A percentile compares a stretch with the other conserved stretches of the same genome.
These are phyloP conservation scores for Theileria equi DNA, from an alignment of 169 alveolate species.

Conservation along the genomic window DNA sequence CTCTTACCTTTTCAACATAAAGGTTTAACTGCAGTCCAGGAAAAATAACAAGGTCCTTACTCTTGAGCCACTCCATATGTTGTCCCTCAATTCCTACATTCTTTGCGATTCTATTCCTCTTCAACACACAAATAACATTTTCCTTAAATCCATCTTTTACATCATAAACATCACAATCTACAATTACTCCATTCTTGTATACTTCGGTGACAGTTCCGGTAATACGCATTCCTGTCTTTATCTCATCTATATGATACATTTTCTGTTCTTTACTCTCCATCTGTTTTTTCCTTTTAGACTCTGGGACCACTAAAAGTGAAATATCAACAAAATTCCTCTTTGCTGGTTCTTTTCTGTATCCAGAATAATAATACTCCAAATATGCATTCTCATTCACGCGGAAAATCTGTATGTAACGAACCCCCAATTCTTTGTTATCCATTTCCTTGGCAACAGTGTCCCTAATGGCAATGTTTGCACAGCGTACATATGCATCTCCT, in stretches of 20 bases:
- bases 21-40: conserved; percentile 53
- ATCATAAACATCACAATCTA: conserved; percentile 51
- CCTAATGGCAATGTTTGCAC: conserved; percentile 24
- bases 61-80: conserved; percentile 54
- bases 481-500: conserved; percentile 67
- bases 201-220: conserved; percentile 45
- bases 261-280: not conserved
- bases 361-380: conserved; percentile 52
- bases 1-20: conserved; percentile 56
- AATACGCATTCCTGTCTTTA: conserved; percentile 47
- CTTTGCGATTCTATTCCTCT: conserved; percentile 53
- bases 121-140: conserved; percentile 52
- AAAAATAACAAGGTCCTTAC: conserved; percentile 48
- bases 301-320: conserved; percentile 8
- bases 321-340: conserved; percentile 40
- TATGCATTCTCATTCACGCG: conserved; percentile 59
- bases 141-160: conserved; percentile 22
- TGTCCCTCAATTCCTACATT: conserved; percentile 54
- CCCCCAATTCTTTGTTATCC: conserved; percentile 40
- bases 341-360: conserved; percentile 51
- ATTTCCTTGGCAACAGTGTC: conserved; percentile 49
- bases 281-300: not conserved
- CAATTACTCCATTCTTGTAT: conserved; percentile 52
- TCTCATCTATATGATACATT: not conserved
- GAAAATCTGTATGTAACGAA: conserved; percentile 49